Conservation (phyloP, 106 monocot species). For the Platanthera zijinensis region DNA sequence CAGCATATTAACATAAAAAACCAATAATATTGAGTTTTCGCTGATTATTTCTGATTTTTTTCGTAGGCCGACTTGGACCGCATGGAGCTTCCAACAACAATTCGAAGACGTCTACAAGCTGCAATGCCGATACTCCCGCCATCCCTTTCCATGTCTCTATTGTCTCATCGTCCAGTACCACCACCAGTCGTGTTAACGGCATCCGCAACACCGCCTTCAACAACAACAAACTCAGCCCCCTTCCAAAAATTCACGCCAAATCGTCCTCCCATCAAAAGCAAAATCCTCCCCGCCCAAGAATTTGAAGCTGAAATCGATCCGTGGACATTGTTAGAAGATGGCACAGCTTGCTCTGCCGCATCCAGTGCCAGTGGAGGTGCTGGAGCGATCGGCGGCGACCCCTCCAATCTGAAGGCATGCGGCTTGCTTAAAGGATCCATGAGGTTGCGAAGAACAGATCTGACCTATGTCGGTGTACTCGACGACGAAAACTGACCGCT, state of each 20-base stretch:
- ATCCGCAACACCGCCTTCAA: neutral
- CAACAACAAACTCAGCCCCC: slow-evolving; percentile 2
- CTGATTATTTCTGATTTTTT: neutral
- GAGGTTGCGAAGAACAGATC: slow-evolving; percentile 84
- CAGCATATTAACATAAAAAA: no score
- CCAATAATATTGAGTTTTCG: no score
- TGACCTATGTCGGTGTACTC: slow-evolving; percentile 72
- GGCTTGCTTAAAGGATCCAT: slow-evolving; percentile 94
- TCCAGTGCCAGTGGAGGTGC: slow-evolving; percentile 24
- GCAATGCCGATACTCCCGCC: slow-evolving; percentile 79
- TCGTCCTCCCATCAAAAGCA: slow-evolving; percentile 39
- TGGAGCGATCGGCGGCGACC: slow-evolving; percentile 37
- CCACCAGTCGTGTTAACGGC: neutral
- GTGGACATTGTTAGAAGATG: slow-evolving; percentile 94
- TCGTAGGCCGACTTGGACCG: slow-evolving; percentile 77
- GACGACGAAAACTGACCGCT: slow-evolving; percentile 82
- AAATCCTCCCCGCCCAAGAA: slow-evolving; percentile 29
- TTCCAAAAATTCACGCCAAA: slow-evolving; percentile 19
- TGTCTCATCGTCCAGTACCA: slow-evolving; percentile 42
- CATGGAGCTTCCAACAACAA: slow-evolving; percentile 68
- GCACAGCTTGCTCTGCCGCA: slow-evolving; percentile 34
- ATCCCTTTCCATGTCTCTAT: slow-evolving; percentile 25
- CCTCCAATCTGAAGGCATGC: slow-evolving; percentile 82
- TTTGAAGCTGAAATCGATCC: slow-evolving; percentile 76
- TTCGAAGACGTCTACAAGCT: slow-evolving; percentile 65